These are phyloP conservation scores for Fusarium liriodendri DNA, from an alignment of 2,329 filamentous ascomycete genomes.

Conservation along the genomic window DNA sequence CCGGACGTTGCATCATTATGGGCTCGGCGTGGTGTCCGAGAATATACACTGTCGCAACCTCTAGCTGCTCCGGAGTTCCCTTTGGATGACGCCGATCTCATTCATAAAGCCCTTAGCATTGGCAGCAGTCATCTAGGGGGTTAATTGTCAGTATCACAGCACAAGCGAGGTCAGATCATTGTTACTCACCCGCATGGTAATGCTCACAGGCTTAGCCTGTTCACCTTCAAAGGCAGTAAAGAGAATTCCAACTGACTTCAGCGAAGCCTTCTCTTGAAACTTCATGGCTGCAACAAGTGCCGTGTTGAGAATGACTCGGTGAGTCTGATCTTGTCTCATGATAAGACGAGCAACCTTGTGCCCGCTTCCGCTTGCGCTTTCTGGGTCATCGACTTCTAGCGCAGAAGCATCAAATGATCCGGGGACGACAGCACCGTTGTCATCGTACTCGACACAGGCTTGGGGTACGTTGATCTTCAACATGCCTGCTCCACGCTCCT, in stretches of 20 bases:
- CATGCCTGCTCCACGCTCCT: slow-evolving; percentile 86
- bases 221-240: slow-evolving; percentile 72
- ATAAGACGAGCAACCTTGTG: slow-evolving; percentile 77
- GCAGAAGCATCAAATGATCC: slow-evolving; percentile 67
- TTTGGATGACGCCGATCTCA: slow-evolving; percentile 62
- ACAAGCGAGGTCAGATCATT: too few relatives aligned
- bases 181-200: slow-evolving; percentile 69
- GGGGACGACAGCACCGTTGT: slow-evolving; percentile 60
- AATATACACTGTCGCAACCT: slow-evolving; percentile 6
- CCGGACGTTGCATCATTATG: slow-evolving; percentile 21
- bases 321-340: slow-evolving; percentile 91
- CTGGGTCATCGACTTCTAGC: slow-evolving; percentile 58
- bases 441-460: slow-evolving; percentile 65
- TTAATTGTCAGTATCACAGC: slow-evolving; percentile 10
- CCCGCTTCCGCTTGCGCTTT: slow-evolving; percentile 39
- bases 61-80: slow-evolving; percentile 59
- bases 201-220: slow-evolving; percentile 65
- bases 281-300: slow-evolving; percentile 82
- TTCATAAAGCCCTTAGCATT: slow-evolving; percentile 65
- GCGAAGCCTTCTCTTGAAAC: slow-evolving; percentile 80
- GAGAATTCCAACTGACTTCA: slow-evolving; percentile 76
- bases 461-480: slow-evolving; percentile 85
- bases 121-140: slow-evolving; percentile 61
- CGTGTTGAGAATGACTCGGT: slow-evolving; percentile 88
- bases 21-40: slow-evolving; percentile 15